Percentiles rank a stretch among this genome's conserved stretches.
Conservation (phyloP, 352 stramenopile species). For the Aphanomyces euteiches region DNA sequence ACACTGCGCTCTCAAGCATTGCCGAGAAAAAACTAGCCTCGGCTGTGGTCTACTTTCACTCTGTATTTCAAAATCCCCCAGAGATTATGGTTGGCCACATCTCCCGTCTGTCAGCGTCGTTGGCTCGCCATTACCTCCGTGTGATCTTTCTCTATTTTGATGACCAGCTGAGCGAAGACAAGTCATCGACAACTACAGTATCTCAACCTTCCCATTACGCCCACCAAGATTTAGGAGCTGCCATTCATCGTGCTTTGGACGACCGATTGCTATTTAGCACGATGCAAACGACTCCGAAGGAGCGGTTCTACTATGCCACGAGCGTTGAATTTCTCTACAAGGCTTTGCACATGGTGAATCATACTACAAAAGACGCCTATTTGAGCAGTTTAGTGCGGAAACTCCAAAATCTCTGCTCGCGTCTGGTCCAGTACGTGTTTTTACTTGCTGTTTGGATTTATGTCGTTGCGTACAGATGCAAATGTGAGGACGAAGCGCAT, state of each 20-base stretch:
- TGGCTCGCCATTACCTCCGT: slow-evolving; percentile 54
- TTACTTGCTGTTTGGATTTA: neutral
- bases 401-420: neutral
- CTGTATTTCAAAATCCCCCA: neutral
- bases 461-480: slow-evolving; percentile 33
- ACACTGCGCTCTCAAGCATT: neutral
- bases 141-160: slow-evolving; percentile 64
- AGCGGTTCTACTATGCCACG: slow-evolving; percentile 9
- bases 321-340: slow-evolving; percentile 5
- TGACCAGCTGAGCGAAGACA: slow-evolving; percentile 33
- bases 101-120: slow-evolving; percentile 51
- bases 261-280: slow-evolving; percentile 47
- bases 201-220: slow-evolving; percentile 41
- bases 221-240: slow-evolving; percentile 76
- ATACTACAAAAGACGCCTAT: neutral
- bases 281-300: neutral
- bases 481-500: slow-evolving; percentile 66
- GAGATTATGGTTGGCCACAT: slow-evolving; percentile 52
- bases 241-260: slow-evolving; percentile 59
- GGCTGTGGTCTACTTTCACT: slow-evolving; percentile 5
- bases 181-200: slow-evolving; percentile 2
- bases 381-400: neutral
- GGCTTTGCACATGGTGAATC: neutral
- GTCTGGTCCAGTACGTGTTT: slow-evolving; percentile 1
- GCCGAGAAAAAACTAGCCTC: neutral